These are phyloP conservation scores for Ceraceosorus guamensis DNA, from an alignment of 1,284 basidiomycete species.

Conservation along the genomic window DNA sequence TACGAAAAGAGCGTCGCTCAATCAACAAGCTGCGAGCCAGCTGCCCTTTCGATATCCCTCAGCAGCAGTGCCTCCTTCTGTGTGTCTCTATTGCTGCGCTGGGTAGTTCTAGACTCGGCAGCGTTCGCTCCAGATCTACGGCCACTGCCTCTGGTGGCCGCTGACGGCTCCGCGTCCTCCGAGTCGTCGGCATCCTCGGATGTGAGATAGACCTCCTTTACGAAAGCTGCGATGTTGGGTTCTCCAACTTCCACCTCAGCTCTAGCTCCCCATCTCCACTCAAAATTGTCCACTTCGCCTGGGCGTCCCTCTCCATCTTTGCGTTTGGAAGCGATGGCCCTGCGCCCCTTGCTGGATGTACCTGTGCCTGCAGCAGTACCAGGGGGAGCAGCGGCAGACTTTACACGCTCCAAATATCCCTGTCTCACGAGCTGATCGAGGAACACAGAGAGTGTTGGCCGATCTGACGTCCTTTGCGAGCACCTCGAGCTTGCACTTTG, in stretches of 20 bases:
- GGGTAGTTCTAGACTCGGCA: neutral
- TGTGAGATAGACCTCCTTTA: slow-evolving; percentile 28
- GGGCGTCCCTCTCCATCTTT: slow-evolving; percentile 4
- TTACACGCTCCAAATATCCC: slow-evolving; percentile 37
- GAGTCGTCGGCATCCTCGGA: neutral
- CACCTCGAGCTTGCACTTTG: neutral
- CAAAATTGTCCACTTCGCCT: slow-evolving; percentile 27
- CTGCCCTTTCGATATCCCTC: slow-evolving; percentile 1
- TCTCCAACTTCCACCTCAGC: slow-evolving; percentile 45
- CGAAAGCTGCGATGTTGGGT: slow-evolving; percentile 34
- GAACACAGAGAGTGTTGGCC: slow-evolving; percentile 25
- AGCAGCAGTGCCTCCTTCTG: neutral
- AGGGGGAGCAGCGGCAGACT: neutral
- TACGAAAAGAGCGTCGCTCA: neutral
- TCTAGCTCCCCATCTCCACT: slow-evolving; percentile 47
- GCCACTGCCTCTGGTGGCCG: neutral
- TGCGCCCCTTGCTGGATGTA: slow-evolving; percentile 1
- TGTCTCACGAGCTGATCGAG: slow-evolving; percentile 26
- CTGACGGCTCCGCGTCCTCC: neutral
- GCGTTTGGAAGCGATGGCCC: neutral
- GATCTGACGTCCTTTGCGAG: neutral
- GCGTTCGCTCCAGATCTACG: neutral
- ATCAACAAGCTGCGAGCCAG: slow-evolving; percentile 2
- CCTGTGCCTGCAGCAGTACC: slow-evolving; percentile 3
- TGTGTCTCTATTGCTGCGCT: neutral